Percentiles rank a stretch among this genome's conserved stretches.
phyloP scores from a whole-genome alignment of 2,329 filamentous ascomycete genomes.

The Colletotrichum eleusines region DNA sequence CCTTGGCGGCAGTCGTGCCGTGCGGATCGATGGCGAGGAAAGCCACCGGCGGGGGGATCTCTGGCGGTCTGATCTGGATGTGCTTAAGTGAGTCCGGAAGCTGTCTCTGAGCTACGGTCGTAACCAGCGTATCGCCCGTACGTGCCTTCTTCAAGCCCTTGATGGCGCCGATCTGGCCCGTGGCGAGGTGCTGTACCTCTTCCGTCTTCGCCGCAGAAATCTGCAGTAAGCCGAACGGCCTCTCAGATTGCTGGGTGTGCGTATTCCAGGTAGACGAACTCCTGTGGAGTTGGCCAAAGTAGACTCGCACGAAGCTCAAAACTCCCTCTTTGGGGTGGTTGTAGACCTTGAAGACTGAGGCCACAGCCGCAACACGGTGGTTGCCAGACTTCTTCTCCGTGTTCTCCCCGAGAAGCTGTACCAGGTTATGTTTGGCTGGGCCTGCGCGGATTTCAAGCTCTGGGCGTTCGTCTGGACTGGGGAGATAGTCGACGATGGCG shows the following conservation, averaged over 20 bases:
- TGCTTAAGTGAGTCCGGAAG: conserved; percentile 77
- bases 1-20: conserved; percentile 82
- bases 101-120: conserved; percentile 71
- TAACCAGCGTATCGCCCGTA: conserved; percentile 91
- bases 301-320: conserved; percentile 91
- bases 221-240: conserved; percentile 83
- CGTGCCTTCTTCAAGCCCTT: conserved; percentile 90
- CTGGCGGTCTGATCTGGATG: conserved; percentile 87
- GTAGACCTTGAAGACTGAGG: conserved; percentile 93
- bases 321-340: conserved; percentile 88
- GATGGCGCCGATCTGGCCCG: conserved; percentile 95
- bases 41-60: conserved; percentile 93
- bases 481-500: conserved; percentile 87
- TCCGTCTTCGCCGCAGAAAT: conserved; percentile 92
- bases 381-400: conserved; percentile 49
- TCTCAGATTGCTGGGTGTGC: conserved; percentile 82
- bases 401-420: conserved; percentile 47
- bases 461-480: conserved; percentile 83
- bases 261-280: conserved; percentile 89
- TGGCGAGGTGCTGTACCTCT: conserved; percentile 82
- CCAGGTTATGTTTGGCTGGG: conserved; percentile 61
- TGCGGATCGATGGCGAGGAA: conserved; percentile 93
- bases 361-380: conserved; percentile 59
- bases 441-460: conserved; percentile 82
- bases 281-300: conserved; percentile 82